Conservation (phyloP, 805 yeast genomes). For the Ogataea kodamae region DNA sequence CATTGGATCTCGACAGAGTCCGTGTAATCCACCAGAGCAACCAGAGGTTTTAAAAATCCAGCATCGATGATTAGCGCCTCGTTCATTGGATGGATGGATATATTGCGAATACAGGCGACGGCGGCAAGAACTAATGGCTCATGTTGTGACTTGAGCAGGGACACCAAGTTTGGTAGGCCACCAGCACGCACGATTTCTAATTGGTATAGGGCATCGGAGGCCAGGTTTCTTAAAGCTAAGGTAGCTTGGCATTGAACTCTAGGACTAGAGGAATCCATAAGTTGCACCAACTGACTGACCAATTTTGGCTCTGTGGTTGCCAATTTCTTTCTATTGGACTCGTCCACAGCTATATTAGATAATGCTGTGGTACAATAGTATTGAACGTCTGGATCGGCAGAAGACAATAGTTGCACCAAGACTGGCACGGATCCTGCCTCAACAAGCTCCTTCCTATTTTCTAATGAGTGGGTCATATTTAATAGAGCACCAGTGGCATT, state of each 20-base stretch:
- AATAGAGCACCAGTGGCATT: constrained; percentile 97
- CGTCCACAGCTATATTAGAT: constrained; percentile 96
- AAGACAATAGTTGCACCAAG: constrained; percentile 77
- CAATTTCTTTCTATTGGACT: constrained; percentile 79
- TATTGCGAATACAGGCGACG: constrained; percentile 96
- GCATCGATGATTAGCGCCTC: constrained; percentile 96
- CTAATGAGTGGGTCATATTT: constrained; percentile 97
- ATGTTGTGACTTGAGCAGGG: constrained; percentile 80
- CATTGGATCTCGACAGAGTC: constrained; percentile 97
- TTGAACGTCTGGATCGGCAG: constrained; percentile 93
- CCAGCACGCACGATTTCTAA: constrained; percentile 93
- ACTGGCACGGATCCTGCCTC: constrained; percentile 99
- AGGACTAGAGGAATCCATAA: constrained; percentile 92
- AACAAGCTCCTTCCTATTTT: constrained; percentile 92
- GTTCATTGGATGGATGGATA: constrained; percentile 93
- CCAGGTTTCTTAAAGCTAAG: constrained; percentile 89
- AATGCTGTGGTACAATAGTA: constrained; percentile 97
- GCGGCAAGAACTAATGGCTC: constrained; percentile 93
- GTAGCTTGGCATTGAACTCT: constrained; percentile 99
- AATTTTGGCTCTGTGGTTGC: constrained; percentile 91
- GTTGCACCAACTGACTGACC: constrained; percentile 78
- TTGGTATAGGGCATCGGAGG: constrained; percentile 94
- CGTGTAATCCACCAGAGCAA: constrained; percentile 72
- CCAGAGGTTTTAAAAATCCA: constrained; percentile 90
- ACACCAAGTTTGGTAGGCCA: constrained; percentile 91